Conservation (phyloP, 2,329 filamentous ascomycete genomes). For the Apiospora hydei region DNA sequence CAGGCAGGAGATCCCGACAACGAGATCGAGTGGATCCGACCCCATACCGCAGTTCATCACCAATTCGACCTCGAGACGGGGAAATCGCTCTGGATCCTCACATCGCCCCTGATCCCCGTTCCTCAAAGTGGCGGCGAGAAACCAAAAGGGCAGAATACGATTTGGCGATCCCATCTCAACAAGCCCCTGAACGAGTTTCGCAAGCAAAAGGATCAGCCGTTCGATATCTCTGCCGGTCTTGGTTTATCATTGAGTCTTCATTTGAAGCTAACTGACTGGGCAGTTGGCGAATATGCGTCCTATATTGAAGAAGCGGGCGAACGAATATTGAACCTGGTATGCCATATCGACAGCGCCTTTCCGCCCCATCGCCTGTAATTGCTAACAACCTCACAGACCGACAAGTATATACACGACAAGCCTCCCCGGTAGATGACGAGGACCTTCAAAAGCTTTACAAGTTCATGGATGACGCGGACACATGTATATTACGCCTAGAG, state of each 20-base stretch:
- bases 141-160: neutral
- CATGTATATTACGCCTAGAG: neutral
- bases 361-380: neutral
- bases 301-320: neutral
- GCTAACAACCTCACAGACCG: neutral
- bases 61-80: neutral
- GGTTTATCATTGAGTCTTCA: neutral
- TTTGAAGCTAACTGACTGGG: neutral
- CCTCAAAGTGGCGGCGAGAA: neutral
- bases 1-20: neutral
- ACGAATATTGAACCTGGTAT: neutral
- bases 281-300: neutral
- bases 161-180: neutral
- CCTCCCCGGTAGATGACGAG: neutral
- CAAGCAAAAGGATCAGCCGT: neutral
- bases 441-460: neutral
- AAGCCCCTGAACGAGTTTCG: neutral
- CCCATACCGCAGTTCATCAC: neutral
- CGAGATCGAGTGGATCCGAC: neutral
- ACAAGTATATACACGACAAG: neutral
- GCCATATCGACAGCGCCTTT: neutral
- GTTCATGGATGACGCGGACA: neutral
- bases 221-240: neutral
- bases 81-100: neutral
- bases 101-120: neutral